Conservation (phyloP, 2,329 filamentous ascomycete species). For the Aspergillus pseudoterreus region DNA sequence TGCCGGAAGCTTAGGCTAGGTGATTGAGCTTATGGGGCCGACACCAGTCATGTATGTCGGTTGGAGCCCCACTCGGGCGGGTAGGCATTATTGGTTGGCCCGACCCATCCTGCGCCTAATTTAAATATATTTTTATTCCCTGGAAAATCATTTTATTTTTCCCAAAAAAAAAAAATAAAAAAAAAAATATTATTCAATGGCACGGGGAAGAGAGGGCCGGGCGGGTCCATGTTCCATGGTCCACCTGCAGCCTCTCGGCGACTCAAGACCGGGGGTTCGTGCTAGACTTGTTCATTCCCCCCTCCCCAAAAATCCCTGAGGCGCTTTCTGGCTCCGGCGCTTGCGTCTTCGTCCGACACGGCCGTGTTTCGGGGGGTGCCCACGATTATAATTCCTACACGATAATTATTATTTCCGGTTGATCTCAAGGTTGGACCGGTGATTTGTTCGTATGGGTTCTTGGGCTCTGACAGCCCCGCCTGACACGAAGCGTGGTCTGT, state of each 20-base stretch:
- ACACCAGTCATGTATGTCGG: conserved; percentile 21
- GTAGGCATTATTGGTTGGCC: conserved; percentile 17
- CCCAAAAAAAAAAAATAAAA: background rate
- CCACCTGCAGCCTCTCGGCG: conserved; percentile 24
- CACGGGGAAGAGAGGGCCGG: conserved; percentile 21
- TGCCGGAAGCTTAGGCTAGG: conserved; percentile 22
- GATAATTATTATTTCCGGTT: conserved; percentile 1
- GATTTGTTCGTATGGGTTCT: background rate
- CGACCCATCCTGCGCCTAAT: conserved; percentile 15
- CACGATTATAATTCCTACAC: too few species aligned
- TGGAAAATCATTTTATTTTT: background rate
- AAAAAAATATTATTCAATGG: conserved; percentile 15
- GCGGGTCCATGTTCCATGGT: conserved; percentile 20
- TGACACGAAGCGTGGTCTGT: too few species aligned
- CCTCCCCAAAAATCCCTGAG: conserved; percentile 15
- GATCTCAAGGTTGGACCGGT: conserved; percentile 13
- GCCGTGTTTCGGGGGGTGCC: conserved; percentile 16
- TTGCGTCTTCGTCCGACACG: conserved; percentile 21
- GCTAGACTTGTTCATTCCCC: conserved; percentile 13
- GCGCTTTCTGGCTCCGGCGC: conserved; percentile 18
- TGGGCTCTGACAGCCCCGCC: too few species aligned
- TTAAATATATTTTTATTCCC: conserved; percentile 2
- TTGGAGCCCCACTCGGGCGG: conserved; percentile 14
- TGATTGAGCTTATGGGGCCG: conserved; percentile 20
- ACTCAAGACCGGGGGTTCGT: conserved; percentile 28